Evolutionary conservation across 768 basidiomycete genomes (phyloP), one percentile per base, ranked within the genome.

Genomic region (Podaxis rugospora): DNA sequence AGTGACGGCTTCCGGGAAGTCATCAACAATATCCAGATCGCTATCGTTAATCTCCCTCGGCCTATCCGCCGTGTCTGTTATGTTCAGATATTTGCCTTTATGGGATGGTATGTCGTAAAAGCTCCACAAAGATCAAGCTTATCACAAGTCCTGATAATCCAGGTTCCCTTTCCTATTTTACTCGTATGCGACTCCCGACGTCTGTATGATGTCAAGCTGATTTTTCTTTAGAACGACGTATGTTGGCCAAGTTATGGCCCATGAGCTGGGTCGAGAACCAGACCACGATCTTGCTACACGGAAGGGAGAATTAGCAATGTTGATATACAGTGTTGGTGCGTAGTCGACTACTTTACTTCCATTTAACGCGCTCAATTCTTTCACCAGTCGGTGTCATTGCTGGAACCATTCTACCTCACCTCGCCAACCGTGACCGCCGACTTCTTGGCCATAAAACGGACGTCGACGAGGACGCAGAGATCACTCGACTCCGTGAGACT

Each of bases 101-200:
- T 96, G 93, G 94, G 93, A 65, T 98, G 95, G 92, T 89, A 66
- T 28, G 85, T 75, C 18, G 44, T 54, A 21, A 27, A 23, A 59
- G 5, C 36, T 23, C 50, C 44, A 51, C 47, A 23, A 23, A 28
- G 16, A 35, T 51, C 5, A 27, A 37, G 23, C 28, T 7, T 16
- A 4, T 53, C 55, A 66, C 21, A 44, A 18, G 55, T 49, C 13
- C 27, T 32, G 28, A 27, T 59, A 50, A 21, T 44, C 11, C 47
- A 90, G 90, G 93, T 98, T 98, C 69, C 95, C 95, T 1, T 98
- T 95, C 78, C 78, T 97, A 42, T 97, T 98, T 74, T 95, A 93
- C 67, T 84, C 92, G 90, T 90, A 71, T 59, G 86, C 72, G 42
- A 23, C 16, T 18, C 28, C 5, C 9, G 39, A 39, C 40, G 37